Evolutionary conservation across 2,329 filamentous ascomycete species (phyloP).

Genomic region (Fusarium drepaniforme): DNA sequence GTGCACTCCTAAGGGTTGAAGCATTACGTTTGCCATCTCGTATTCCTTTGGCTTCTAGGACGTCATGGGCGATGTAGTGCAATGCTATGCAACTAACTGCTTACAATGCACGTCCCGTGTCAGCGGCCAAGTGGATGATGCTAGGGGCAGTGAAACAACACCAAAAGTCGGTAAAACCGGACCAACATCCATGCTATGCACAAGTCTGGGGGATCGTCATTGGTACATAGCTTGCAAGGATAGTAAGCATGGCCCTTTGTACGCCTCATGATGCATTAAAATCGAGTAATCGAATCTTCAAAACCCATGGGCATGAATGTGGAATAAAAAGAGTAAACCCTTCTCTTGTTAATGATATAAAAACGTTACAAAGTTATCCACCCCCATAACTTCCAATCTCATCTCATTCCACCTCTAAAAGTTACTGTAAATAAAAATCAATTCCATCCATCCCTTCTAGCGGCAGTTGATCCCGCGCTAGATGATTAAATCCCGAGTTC

Average conservation of each 20-base stretch:
- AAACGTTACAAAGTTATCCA: neutral
- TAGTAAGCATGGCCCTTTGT: neutral
- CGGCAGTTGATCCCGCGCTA: slow-evolving; percentile 7
- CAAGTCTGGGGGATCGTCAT: neutral
- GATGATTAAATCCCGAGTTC: slow-evolving; percentile 10
- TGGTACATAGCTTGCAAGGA: neutral
- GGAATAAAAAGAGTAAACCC: neutral
- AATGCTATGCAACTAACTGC: neutral
- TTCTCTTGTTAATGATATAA: slow-evolving; percentile 1
- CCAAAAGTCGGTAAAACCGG: neutral
- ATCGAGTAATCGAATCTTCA: neutral
- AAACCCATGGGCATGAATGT: neutral
- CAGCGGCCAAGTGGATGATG: neutral
- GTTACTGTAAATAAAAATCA: neutral
- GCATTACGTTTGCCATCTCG: neutral
- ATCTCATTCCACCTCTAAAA: neutral
- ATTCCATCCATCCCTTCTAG: neutral
- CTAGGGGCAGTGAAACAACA: neutral
- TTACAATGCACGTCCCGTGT: neutral
- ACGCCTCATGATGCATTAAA: neutral
- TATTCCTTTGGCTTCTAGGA: neutral
- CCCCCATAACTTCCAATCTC: neutral
- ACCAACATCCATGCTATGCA: neutral
- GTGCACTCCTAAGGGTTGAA: neutral
- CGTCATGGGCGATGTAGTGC: neutral